A percentile compares a stretch with the other conserved stretches of the same genome.
Conservation (phyloP, 805 yeast genomes). For the Cyberlindnera maclurae region DNA sequence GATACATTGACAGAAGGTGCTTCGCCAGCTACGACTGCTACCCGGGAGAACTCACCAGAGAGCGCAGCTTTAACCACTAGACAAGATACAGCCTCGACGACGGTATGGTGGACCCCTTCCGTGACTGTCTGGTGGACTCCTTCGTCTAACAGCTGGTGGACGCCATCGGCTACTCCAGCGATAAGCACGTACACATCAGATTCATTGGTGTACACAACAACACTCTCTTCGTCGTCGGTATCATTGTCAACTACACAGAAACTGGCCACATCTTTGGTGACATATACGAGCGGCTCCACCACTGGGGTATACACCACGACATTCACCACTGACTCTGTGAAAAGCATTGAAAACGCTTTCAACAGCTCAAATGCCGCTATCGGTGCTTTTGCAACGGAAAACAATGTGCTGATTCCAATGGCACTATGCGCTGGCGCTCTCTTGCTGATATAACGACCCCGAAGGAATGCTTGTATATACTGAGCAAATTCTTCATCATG, state of each 20-base stretch:
- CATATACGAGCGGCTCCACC: slow-evolving; percentile 11
- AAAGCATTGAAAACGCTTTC: slow-evolving; percentile 10
- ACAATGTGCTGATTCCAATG: slow-evolving; percentile 6
- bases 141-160: slow-evolving; percentile 11
- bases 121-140: slow-evolving; percentile 9
- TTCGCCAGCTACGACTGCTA: neutral
- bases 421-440: slow-evolving; percentile 11
- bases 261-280: slow-evolving; percentile 8
- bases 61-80: neutral
- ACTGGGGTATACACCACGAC: slow-evolving; percentile 12
- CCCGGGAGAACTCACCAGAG: neutral
- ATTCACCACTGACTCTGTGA: slow-evolving; percentile 10
- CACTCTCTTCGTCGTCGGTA: neutral
- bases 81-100: slow-evolving; percentile 7
- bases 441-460: neutral
- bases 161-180: slow-evolving; percentile 3
- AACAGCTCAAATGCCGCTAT: slow-evolving; percentile 11
- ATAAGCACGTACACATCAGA: slow-evolving; percentile 1
- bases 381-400: slow-evolving; percentile 3
- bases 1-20: too few relatives aligned
- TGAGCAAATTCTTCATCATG: too few relatives aligned
- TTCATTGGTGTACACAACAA: neutral
- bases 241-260: slow-evolving; percentile 7
- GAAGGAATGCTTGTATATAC: neutral
- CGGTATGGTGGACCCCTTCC: slow-evolving; percentile 16